A percentile compares a stretch with the other conserved stretches of the same genome.
phyloP scores from a whole-genome alignment of 2,329 filamentous ascomycete species.

The Coniochaeta sp. region DNA sequence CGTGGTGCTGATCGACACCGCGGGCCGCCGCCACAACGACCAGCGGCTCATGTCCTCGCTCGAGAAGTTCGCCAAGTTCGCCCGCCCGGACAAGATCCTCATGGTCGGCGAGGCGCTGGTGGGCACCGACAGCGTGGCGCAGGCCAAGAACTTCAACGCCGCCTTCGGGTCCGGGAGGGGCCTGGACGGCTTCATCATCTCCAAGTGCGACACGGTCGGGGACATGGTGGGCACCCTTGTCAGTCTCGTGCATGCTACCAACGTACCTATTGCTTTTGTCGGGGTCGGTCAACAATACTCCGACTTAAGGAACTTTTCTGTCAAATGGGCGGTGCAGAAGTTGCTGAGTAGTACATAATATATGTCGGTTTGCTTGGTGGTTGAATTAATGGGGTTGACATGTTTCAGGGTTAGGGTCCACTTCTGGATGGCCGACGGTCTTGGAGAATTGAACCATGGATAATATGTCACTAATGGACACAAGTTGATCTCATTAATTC shows the following conservation, averaged over 20 bases:
- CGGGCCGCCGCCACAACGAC: slow-evolving; percentile 91
- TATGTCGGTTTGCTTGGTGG: too few species aligned
- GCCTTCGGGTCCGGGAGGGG: slow-evolving; percentile 75
- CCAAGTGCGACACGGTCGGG: slow-evolving; percentile 98
- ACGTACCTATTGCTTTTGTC: slow-evolving; percentile 91
- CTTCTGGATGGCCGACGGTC: too few species aligned
- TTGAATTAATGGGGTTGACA: too few species aligned
- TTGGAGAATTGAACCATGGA: too few species aligned
- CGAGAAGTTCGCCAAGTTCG: slow-evolving; percentile 96
- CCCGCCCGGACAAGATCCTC: slow-evolving; percentile 93
- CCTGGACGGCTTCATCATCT: slow-evolving; percentile 96
- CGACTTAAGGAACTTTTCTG: slow-evolving; percentile 60
- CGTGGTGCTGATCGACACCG: slow-evolving; percentile 95
- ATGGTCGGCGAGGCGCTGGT: slow-evolving; percentile 90
- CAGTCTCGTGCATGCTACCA: slow-evolving; percentile 94
- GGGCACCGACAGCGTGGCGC: slow-evolving; percentile 88
- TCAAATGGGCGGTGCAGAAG: slow-evolving; percentile 63
- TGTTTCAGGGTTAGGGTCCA: too few species aligned
- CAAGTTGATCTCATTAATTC: too few species aligned
- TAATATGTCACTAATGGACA: too few species aligned
- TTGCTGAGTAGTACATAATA: slow-evolving; percentile 33
- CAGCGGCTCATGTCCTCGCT: slow-evolving; percentile 91
- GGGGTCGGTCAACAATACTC: slow-evolving; percentile 66
- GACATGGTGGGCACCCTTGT: slow-evolving; percentile 96
- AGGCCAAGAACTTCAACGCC: slow-evolving; percentile 92